Percentiles rank a stretch among this genome's conserved stretches.
Conservation (phyloP, 2,329 filamentous ascomycete species). For the Kalaharituber pfeilii region DNA sequence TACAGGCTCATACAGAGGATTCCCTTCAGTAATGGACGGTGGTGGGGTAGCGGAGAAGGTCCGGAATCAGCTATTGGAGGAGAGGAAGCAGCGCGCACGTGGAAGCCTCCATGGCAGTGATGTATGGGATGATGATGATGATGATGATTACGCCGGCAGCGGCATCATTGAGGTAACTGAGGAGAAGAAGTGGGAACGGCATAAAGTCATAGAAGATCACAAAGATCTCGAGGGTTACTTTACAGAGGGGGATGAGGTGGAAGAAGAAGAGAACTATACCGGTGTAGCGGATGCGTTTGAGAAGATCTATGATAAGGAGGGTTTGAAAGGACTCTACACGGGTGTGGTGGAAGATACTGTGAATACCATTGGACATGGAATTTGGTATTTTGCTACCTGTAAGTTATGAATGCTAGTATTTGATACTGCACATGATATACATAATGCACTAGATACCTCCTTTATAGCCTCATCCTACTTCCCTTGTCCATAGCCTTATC, state of each 20-base stretch:
- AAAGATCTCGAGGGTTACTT: background rate
- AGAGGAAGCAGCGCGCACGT: background rate
- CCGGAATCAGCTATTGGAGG: background rate
- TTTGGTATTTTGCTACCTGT: slow-evolving; percentile 22
- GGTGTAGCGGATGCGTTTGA: slow-evolving; percentile 50
- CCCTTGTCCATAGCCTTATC: too few species aligned
- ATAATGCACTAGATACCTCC: background rate
- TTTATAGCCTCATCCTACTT: background rate
- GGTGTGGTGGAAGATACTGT: slow-evolving; percentile 46
- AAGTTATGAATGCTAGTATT: slow-evolving; percentile 2
- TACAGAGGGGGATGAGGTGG: slow-evolving; percentile 14
- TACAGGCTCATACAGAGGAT: background rate
- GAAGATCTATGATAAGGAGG: slow-evolving; percentile 54
- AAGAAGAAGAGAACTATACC: slow-evolving; percentile 36
- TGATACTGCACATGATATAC: background rate
- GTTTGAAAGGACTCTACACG: slow-evolving; percentile 51
- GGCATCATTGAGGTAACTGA: background rate
- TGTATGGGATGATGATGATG: background rate
- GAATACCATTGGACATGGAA: slow-evolving; percentile 38
- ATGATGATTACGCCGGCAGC: background rate
- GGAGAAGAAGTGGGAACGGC: background rate
- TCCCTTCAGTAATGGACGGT: background rate
- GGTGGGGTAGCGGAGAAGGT: background rate
- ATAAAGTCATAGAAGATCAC: background rate
- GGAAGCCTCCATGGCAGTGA: background rate